Evolutionary conservation across 108 stramenopile species (phyloP).

Genomic region (Nannochloropsis gaditana): DNA sequence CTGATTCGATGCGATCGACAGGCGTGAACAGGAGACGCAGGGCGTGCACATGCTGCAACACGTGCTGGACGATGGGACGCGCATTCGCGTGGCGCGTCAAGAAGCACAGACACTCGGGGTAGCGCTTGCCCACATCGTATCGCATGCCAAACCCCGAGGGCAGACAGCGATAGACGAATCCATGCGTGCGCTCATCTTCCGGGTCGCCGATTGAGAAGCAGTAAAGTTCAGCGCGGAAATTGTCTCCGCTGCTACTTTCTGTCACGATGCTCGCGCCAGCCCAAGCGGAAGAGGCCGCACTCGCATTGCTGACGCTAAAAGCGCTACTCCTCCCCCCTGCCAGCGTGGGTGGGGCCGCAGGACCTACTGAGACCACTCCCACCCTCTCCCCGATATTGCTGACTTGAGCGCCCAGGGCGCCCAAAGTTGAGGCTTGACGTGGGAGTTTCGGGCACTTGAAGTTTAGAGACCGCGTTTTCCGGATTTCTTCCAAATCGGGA

Average conservation of each 20-base stretch:
- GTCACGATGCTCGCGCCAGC: not conserved
- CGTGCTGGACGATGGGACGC: slow-evolving; percentile 8
- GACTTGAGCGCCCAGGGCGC: not conserved
- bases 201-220: not conserved
- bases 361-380: not conserved
- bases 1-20: not conserved
- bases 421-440: not conserved
- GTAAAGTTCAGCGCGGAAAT: not conserved
- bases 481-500: not conserved
- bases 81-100: slow-evolving; percentile 18
- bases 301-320: not conserved
- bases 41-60: slow-evolving; percentile 24
- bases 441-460: not conserved
- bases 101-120: slow-evolving; percentile 32
- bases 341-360: not conserved
- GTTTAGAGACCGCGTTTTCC: not conserved
- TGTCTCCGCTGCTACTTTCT: not conserved
- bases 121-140: slow-evolving; percentile 22
- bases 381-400: not conserved
- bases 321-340: not conserved
- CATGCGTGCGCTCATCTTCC: not conserved
- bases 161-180: slow-evolving; percentile 24
- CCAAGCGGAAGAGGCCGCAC: not conserved
- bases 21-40: not conserved
- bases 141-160: not conserved